These are phyloP conservation scores for Hypocrella siamensis DNA, from an alignment of 2,329 filamentous ascomycete genomes.

Conservation along the genomic window DNA sequence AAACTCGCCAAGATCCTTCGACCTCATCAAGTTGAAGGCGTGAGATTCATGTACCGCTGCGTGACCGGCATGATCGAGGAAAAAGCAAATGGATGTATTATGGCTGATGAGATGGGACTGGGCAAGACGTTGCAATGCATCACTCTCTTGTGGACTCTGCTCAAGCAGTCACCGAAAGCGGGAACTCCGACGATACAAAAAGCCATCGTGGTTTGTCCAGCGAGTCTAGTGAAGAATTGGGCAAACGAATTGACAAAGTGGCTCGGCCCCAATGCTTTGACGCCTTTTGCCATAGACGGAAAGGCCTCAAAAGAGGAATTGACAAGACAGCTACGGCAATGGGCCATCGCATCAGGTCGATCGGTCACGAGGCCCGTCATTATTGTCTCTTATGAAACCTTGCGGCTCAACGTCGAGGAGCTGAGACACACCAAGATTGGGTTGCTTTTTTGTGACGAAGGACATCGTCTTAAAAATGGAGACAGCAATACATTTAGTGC, in stretches of 20 bases:
- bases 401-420: conserved; percentile 80
- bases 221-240: conserved; percentile 94
- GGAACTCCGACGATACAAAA: conserved; percentile 90
- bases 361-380: conserved; percentile 82
- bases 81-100: conserved; percentile 93
- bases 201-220: conserved; percentile 90
- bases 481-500: conserved; percentile 92
- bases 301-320: conserved; percentile 93
- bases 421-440: conserved; percentile 83
- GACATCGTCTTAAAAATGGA: conserved; percentile 89
- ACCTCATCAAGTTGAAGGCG: conserved; percentile 94
- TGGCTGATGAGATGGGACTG: conserved; percentile 98
- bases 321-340: conserved; percentile 78
- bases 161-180: conserved; percentile 93
- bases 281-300: conserved; percentile 89
- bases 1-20: conserved; percentile 75
- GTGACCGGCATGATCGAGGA: conserved; percentile 91
- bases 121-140: conserved; percentile 98
- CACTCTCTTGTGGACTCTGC: conserved; percentile 83
- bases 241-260: conserved; percentile 94
- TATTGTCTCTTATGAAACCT: conserved; percentile 94
- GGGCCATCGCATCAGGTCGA: conserved; percentile 84
- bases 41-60: conserved; percentile 92
- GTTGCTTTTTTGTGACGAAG: conserved; percentile 87
- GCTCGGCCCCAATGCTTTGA: conserved; percentile 82